Evolutionary conservation across 2,329 filamentous ascomycete genomes (phyloP).

Genomic region (Xylaria sp.): DNA sequence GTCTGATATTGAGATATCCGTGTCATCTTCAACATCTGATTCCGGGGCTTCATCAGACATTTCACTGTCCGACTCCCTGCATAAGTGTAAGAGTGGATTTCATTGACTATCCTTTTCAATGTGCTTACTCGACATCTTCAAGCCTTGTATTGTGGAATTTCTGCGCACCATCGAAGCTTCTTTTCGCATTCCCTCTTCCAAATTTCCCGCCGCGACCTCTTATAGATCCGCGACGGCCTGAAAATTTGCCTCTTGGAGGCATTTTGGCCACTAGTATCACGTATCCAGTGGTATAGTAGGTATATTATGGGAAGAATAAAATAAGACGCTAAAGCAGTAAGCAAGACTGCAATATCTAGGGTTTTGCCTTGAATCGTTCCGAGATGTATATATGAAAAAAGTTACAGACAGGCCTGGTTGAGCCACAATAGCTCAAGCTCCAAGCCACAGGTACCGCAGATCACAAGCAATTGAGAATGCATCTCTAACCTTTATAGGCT

Average conservation of each 20-base stretch:
- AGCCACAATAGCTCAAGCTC: conserved; percentile 30
- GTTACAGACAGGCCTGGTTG: conserved; percentile 29
- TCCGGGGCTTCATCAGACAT: conserved; percentile 53
- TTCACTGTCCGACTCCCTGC: conserved; percentile 50
- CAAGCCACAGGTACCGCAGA: conserved; percentile 35
- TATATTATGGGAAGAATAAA: background rate
- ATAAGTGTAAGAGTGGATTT: conserved; percentile 30
- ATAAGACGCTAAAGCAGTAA: background rate
- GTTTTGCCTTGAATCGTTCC: conserved; percentile 17
- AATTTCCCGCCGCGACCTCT: conserved; percentile 41
- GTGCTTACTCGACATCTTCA: conserved; percentile 57
- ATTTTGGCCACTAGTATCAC: conserved; percentile 29
- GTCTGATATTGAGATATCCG: conserved; percentile 61
- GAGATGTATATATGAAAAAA: conserved; percentile 30
- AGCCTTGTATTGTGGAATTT: conserved; percentile 61
- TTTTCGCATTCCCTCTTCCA: conserved; percentile 40
- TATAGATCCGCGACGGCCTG: conserved; percentile 41
- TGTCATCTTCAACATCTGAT: conserved; percentile 56
- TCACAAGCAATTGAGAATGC: background rate
- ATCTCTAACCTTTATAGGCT: conserved; percentile 12
- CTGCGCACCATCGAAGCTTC: conserved; percentile 48
- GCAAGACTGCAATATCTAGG: background rate
- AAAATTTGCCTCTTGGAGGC: conserved; percentile 42
- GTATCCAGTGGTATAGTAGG: background rate
- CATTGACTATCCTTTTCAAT: conserved; percentile 22